Evolutionary conservation across 805 yeast genomes (phyloP).

Genomic region (Cyberlindnera euphorbiiphila): DNA sequence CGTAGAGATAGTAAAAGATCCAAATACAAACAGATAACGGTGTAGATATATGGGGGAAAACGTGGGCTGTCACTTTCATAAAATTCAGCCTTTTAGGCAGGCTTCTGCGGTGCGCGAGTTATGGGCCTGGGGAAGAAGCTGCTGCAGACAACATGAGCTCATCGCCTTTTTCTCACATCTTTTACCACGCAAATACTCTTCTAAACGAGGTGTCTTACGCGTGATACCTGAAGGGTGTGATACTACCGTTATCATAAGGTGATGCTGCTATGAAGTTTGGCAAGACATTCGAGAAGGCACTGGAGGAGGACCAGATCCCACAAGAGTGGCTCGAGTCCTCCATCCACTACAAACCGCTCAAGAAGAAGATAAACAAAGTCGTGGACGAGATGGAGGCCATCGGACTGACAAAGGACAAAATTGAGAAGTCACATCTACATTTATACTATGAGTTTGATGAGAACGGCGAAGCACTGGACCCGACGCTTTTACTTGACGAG

Average conservation of each 20-base stretch:
- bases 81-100: no score
- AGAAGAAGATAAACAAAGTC: slow-evolving; percentile 61
- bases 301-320: slow-evolving; percentile 59
- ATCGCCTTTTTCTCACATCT: no score
- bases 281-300: slow-evolving; percentile 60
- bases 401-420: slow-evolving; percentile 49
- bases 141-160: no score
- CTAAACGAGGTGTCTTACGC: no score
- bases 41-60: no score
- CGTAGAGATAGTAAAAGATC: background rate
- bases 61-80: slow-evolving; percentile 1
- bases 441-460: slow-evolving; percentile 21
- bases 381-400: slow-evolving; percentile 57
- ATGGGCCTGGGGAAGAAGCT: no score
- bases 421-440: slow-evolving; percentile 6
- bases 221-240: no score
- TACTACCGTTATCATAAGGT: background rate
- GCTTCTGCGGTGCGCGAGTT: no score
- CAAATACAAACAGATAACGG: no score
- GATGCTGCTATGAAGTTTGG: slow-evolving; percentile 62
- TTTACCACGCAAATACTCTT: no score
- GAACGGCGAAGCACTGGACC: slow-evolving; percentile 9
- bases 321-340: slow-evolving; percentile 64
- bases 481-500: slow-evolving; percentile 8
- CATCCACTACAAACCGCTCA: slow-evolving; percentile 66